Conservation (phyloP, 495 filamentous ascomycete species). For the Tuber magnatum region DNA sequence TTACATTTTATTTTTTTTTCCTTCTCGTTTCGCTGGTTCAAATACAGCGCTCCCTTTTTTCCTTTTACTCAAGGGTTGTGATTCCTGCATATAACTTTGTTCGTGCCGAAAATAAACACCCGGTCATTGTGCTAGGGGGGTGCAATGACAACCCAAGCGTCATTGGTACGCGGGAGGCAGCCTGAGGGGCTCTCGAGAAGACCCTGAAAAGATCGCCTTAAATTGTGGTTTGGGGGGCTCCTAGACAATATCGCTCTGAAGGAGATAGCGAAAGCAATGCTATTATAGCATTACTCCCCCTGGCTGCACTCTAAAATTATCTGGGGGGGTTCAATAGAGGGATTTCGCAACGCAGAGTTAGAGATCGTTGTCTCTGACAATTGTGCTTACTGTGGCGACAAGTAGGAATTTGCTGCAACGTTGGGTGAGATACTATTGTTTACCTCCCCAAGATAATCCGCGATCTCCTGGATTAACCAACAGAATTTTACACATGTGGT, state of each 20-base stretch:
- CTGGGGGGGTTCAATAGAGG: background rate
- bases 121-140: background rate
- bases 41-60: background rate
- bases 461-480: background rate
- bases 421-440: background rate
- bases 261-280: background rate
- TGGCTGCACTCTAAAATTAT: background rate
- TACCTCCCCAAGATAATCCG: background rate
- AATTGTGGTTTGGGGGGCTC: background rate
- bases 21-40: conserved; percentile 13
- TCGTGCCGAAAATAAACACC: background rate
- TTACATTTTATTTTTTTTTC: background rate
- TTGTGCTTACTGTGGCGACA: background rate
- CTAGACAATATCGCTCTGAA: background rate
- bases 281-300: background rate
- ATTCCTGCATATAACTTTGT: background rate
- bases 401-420: background rate
- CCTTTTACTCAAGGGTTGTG: background rate
- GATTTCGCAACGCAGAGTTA: background rate
- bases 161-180: background rate
- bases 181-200: background rate
- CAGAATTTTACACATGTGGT: background rate
- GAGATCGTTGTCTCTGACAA: background rate
- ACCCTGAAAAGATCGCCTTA: background rate
- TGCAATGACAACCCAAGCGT: background rate